These are phyloP conservation scores for Ceraceosorus guamensis DNA, from an alignment of 1,284 basidiomycete genomes.

Conservation along the genomic window DNA sequence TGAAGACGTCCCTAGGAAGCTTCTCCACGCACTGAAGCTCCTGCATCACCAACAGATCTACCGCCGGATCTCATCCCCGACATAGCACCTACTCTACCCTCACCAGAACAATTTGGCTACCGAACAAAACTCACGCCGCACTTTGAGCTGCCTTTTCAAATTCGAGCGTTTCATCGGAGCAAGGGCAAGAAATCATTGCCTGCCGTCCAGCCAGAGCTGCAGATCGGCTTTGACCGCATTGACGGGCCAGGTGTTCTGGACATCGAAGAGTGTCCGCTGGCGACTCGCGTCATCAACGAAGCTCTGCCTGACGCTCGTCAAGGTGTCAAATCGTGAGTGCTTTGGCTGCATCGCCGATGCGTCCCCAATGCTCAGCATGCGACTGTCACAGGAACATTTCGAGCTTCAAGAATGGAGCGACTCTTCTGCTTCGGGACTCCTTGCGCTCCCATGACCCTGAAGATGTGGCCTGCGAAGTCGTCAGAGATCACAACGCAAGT, in stretches of 20 bases:
- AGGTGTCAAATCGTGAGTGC: conserved; percentile 62
- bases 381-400: conserved; percentile 62
- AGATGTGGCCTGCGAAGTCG: conserved; percentile 35
- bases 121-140: conserved; percentile 96
- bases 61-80: conserved; percentile 58
- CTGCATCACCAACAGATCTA: too few species aligned
- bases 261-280: conserved; percentile 81
- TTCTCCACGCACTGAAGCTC: too few species aligned
- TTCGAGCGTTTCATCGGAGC: conserved; percentile 25
- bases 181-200: conserved; percentile 22
- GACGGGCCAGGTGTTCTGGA: conserved; percentile 74
- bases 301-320: conserved; percentile 61
- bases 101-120: conserved; percentile 82
- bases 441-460: conserved; percentile 16
- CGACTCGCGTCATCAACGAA: conserved; percentile 71
- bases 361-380: conserved; percentile 7
- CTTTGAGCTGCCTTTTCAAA: conserved; percentile 70
- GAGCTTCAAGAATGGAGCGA: conserved; percentile 80
- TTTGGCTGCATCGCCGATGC: too few species aligned
- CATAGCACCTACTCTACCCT: conserved; percentile 70
- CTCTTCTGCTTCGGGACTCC: conserved; percentile 83
- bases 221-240: conserved; percentile 75
- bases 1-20: too few species aligned
- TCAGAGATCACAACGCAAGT: conserved; percentile 72
- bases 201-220: conserved; percentile 58